Percentiles rank a stretch among this genome's conserved stretches.
These are phyloP conservation scores for Rutidosis leptorrhynchoides DNA, from an alignment of 129 eudicot species.

Conservation along the genomic window DNA sequence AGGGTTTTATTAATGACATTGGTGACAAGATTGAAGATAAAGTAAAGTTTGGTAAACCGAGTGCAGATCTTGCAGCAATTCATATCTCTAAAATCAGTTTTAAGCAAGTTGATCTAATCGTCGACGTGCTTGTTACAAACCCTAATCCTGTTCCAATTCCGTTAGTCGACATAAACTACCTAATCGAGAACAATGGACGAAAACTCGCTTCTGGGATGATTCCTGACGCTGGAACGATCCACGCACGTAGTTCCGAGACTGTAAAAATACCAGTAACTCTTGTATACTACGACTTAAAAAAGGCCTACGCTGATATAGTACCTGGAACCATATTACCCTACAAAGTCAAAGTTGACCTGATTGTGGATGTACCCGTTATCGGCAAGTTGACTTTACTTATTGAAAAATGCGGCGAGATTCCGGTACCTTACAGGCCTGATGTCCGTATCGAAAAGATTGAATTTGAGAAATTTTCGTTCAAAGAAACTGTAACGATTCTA, in stretches of 20 bases:
- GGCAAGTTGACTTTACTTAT: background rate
- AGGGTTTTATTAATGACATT: background rate
- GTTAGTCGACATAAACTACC: background rate
- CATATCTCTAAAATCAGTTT: background rate
- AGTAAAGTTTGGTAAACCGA: background rate
- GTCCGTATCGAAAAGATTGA: background rate
- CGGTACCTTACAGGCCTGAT: constrained; percentile 6
- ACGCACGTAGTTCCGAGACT: constrained; percentile 6
- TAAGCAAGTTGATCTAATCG: constrained; percentile 1
- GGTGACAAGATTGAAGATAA: constrained; percentile 5
- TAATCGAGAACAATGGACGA: background rate
- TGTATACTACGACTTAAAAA: background rate
- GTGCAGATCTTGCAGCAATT: background rate
- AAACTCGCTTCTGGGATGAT: constrained; percentile 1
- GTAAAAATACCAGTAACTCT: background rate
- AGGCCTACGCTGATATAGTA: background rate
- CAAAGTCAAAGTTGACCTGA: constrained; percentile 14
- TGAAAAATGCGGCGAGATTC: constrained; percentile 1
- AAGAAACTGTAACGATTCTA: background rate
- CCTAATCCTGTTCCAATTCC: constrained; percentile 2
- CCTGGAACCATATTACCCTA: constrained; percentile 8
- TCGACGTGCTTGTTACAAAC: constrained; percentile 2
- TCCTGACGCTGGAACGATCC: constrained; percentile 3
- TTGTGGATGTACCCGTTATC: background rate
- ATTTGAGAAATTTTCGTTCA: background rate